These are phyloP conservation scores for Xylaria grammica DNA, from an alignment of 495 filamentous ascomycete genomes.

Conservation along the genomic window DNA sequence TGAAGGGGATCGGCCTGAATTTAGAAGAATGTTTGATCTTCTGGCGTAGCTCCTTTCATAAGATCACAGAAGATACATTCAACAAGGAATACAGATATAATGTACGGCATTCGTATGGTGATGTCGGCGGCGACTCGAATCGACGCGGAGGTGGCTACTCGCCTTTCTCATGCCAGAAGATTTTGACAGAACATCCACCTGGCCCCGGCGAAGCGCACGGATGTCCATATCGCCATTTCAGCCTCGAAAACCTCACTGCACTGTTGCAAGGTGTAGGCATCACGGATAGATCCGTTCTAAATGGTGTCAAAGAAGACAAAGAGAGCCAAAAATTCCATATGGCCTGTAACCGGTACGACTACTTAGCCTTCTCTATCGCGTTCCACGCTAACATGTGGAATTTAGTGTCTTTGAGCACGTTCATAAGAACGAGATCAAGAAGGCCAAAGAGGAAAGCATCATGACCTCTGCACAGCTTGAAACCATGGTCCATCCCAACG, in stretches of 20 bases:
- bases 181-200: constrained; percentile 83
- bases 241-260: constrained; percentile 77
- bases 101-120: constrained; percentile 89
- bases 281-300: constrained; percentile 74
- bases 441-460: constrained; percentile 79
- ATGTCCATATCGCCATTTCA: constrained; percentile 94
- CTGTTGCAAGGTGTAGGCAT: constrained; percentile 78
- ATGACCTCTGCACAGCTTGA: constrained; percentile 84
- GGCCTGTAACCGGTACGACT: constrained; percentile 79
- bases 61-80: constrained; percentile 87
- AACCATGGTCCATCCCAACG: constrained; percentile 97
- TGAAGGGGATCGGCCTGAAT: constrained; percentile 93
- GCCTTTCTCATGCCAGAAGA: constrained; percentile 92
- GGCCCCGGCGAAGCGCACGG: constrained; percentile 87
- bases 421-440: constrained; percentile 86
- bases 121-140: constrained; percentile 92
- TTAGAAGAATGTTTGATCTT: constrained; percentile 93
- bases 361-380: background rate
- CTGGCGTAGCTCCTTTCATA: constrained; percentile 85
- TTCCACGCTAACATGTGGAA: background rate
- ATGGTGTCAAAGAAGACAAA: constrained; percentile 85
- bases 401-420: constrained; percentile 81
- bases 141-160: constrained; percentile 83
- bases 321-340: constrained; percentile 89
- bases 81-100: constrained; percentile 98